Base-by-base conservation (phyloP, 331 rosid species). In the Quercus phellos region DNA sequence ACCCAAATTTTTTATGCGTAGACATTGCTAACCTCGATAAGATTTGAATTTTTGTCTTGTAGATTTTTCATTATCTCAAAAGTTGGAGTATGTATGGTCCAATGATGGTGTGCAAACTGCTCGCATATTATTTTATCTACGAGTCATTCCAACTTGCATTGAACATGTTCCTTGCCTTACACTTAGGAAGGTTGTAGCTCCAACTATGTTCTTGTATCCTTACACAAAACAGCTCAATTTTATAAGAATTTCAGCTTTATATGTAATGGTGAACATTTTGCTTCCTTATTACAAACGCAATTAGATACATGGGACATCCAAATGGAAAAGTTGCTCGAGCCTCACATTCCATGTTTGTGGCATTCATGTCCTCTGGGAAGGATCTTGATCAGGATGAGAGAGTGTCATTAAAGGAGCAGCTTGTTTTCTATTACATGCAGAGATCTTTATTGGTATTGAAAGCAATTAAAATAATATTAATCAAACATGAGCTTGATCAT, bases 131-230 rank as follows among this genome's bases (percentile, higher is more conserved):
- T 92, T 92, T 87, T 90, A 83, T 82, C 77, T 92, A 26, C 92
- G 98, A 77, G 91, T 94, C 74, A 83, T 90, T 81, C 93, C 97
- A 77, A 92, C 97, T 79, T 94, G 88, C 83, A 75, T 88, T 19
- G 97, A 88, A 77, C 81, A 73, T 55, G 74, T 94, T 85, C 95
- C 97, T 19, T 81, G 87, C 78, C 81, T 55, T 78, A 83, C 86
- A 46, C 90, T 92, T 73, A 79, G 87, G 55, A 83, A 86, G 80
- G 77, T 78, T 70, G 86, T 89, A 21, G 95, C 88, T 67, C 88
- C 99, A 53, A 88, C 89, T 70, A 87, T 88, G 97, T 94, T 92
- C 89, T 84, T 94, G 97, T 94, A 94, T 94, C 99, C 99, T 66
- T 87, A 13, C 64, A 66, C 79, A 72, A 68, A 83, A 69, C 8